Evolutionary conservation across 2,329 filamentous ascomycete genomes (phyloP).

Genomic region (Fragosphaeria purpurea): DNA sequence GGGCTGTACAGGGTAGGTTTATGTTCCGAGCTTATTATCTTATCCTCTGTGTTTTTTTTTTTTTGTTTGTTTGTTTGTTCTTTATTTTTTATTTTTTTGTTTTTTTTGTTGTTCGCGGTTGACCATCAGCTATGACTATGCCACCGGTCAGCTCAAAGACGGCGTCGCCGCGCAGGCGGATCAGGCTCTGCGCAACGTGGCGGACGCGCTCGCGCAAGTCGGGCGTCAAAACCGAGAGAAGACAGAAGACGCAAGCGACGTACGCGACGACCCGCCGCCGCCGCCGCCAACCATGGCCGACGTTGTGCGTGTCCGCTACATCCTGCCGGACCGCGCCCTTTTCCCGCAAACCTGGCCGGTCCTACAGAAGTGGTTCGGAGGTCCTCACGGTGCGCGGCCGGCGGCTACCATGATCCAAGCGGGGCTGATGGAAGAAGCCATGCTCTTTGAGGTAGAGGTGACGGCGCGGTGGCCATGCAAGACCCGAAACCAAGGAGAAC

Average conservation of each 20-base stretch:
- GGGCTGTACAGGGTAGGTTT: slow-evolving; percentile 40
- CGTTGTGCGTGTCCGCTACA: slow-evolving; percentile 42
- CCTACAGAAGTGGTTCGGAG: slow-evolving; percentile 37
- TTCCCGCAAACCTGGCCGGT: slow-evolving; percentile 41
- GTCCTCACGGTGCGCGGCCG: slow-evolving; percentile 35
- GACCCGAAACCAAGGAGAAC: not conserved
- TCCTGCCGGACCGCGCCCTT: slow-evolving; percentile 36
- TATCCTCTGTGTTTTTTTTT: not conserved
- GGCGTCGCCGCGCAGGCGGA: slow-evolving; percentile 38
- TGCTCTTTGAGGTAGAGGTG: slow-evolving; percentile 30
- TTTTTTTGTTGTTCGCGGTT: not conserved
- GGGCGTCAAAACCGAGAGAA: slow-evolving; percentile 14
- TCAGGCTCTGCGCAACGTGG: slow-evolving; percentile 38
- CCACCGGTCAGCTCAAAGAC: slow-evolving; percentile 28
- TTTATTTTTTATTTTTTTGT: not conserved
- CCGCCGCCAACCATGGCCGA: slow-evolving; percentile 26
- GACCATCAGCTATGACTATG: slow-evolving; percentile 37
- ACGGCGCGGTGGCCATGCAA: slow-evolving; percentile 17
- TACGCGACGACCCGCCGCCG: not conserved
- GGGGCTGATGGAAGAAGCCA: slow-evolving; percentile 38
- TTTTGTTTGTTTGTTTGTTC: not conserved
- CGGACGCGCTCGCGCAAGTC: slow-evolving; percentile 33
- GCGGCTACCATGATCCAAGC: slow-evolving; percentile 45
- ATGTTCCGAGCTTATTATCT: not conserved
- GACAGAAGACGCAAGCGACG: too few relatives aligned